Base-by-base conservation (phyloP, 176 grass and related monocot genomes). In the Oryza rufipogon region DNA sequence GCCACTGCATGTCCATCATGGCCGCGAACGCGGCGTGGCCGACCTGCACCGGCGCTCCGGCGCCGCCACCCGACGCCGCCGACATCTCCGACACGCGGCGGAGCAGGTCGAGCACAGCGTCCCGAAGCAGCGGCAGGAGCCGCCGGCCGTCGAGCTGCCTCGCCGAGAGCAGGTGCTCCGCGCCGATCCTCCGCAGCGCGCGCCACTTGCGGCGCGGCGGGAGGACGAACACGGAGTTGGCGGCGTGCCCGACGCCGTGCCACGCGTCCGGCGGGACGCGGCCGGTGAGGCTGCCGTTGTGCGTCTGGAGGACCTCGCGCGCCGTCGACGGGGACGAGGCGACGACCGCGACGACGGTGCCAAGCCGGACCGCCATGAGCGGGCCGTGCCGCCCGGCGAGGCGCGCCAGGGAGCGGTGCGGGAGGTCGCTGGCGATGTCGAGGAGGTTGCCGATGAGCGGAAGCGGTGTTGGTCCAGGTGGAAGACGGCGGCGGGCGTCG, bases 221-320 rank as follows among this genome's bases (percentile, higher is more conserved):
- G 39, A 87, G 66, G 11, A 48, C 30, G 66, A 77, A 80, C 48
- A 71, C 38, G 41, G 78, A 86, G 70, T 86, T 68, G 70, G 76
- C 60, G 11, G 79, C 46, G 79, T 91, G 85, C 7, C 60, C 70
- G 33, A 32, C 4, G 45, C 33, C 46, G 2, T 14, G 33, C 85
- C 85, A 86, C 2, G 85, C 84, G 70, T 86, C 82, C 4, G 90
- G 86, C 20, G 83, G 54, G 52, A 6, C 41, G 11, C 90, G 90
- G 8, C n/a, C 44, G 11, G 66, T 6, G 1, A 91, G 41, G 38
- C 44, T 58, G 13, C 23, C 15, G 25, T 82, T 76, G 72, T 91
- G 81, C 26, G 69, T 85, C 38, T 79, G 46, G 23, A 91, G 81
- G 81, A 87, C 4, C 39, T 86, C 82, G 10, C 82, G 49, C 6